Base-by-base conservation (phyloP, 164 flowering plant species). In the Vitis rotundifolia region DNA sequence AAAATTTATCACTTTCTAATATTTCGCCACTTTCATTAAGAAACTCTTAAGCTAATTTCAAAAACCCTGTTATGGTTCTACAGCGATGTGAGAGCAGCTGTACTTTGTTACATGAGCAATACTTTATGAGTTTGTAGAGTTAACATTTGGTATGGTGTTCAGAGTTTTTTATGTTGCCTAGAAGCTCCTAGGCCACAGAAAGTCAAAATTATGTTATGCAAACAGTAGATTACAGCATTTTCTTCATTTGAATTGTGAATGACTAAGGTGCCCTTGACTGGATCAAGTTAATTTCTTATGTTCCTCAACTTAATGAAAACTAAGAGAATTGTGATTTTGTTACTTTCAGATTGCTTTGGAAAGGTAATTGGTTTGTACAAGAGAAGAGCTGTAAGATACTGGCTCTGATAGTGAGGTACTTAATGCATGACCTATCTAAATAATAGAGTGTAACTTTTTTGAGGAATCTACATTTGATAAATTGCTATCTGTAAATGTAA, bases 351-450 rank as follows among this genome's bases (percentile, higher is more conserved):
- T 83, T 91, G 89, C 90, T 95, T 29, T 86, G 92, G 95, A 90
- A 83, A 73, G 97, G 95, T 49, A 95, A 89, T 68, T 95, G 97
- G 98, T 95, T 89, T 86, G 87, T 89, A 68, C 97, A 93, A 78
- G 98, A 93, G 85, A 95, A 88, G 83, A 90, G 98, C 85, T 95
- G 97, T 76, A 91, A 85, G 87, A 90, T 91, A 81, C 85, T 95
- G 71, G 79, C 95, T 52, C 50, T 79, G 69, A 78, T 93, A 61
- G 81, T 91, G 60, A 90, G 97, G 99, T 92, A 87, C 51, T 37
- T 37, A 22, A 49, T 19, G 47, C 11, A n/a, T 58, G 57, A 28
- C 51, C 29, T 51, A 3, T 49, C 7, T 64, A 9, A 14, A n/a
- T 56, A 9, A n/a, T 51, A 8, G 31, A 9, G 47, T 60, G 55